Percentiles rank a stretch among this genome's conserved stretches.
Conservation (phyloP, 805 yeast genomes). For the Candida qinlingensis region DNA sequence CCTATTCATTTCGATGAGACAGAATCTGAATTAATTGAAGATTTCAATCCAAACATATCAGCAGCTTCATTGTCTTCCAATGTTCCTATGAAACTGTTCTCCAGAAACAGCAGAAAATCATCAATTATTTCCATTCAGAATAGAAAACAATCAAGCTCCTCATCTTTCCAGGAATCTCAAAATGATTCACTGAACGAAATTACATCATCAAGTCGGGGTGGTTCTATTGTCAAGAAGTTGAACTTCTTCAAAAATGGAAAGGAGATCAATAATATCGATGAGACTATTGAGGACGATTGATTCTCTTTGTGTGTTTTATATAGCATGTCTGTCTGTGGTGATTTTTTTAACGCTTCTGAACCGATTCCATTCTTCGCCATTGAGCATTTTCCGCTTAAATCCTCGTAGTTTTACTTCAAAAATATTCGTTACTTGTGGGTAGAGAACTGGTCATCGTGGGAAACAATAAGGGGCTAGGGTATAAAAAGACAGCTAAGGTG, state of each 20-base stretch:
- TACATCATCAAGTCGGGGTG: neutral
- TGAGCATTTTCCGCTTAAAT: too few relatives aligned
- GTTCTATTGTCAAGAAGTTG: conserved; percentile 20
- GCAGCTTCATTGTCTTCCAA: neutral
- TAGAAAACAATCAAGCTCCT: conserved; percentile 20
- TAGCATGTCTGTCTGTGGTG: too few relatives aligned
- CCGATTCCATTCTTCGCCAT: too few relatives aligned
- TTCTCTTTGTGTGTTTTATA: neutral
- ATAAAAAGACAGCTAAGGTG: too few relatives aligned
- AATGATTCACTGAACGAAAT: conserved; percentile 3
- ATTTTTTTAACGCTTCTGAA: too few relatives aligned
- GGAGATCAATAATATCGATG: conserved; percentile 15
- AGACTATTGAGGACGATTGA: conserved; percentile 13
- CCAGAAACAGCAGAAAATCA: conserved; percentile 14
- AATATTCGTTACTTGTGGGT: too few relatives aligned
- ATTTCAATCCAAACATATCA: conserved; percentile 7
- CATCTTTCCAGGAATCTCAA: conserved; percentile 8
- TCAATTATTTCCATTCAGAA: conserved; percentile 6
- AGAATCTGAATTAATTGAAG: conserved; percentile 18
- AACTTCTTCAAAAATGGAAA: conserved; percentile 18
- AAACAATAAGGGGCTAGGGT: too few relatives aligned
- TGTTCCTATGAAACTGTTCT: conserved; percentile 17
- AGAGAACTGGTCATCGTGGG: too few relatives aligned
- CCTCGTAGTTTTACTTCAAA: too few relatives aligned
- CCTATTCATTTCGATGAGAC: conserved; percentile 12